Evolutionary conservation across 345 rosid species (phyloP), one percentile per base, ranked within the genome.

Genomic region (Salix purpurea): DNA sequence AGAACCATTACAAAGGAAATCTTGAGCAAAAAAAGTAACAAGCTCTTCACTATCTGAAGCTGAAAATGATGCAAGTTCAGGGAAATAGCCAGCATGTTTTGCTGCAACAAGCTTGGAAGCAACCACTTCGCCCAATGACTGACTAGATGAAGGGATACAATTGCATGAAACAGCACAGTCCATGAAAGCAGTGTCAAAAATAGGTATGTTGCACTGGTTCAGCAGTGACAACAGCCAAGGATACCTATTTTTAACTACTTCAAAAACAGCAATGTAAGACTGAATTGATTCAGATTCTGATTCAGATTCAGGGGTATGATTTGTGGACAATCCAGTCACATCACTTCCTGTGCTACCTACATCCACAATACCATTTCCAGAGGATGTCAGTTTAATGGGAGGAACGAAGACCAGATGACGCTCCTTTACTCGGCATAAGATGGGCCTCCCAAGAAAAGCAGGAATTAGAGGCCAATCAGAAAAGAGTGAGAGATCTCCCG

Each of bases 391-490:
- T 66, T 74, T 78, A 74, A 79, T 52, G 6, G 82, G 82, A 21
- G 98, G 93, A 86, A 92, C 74, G 68, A 94, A 91, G 69, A 91
- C 87, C 75, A 94, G 86, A 78, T 86, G 91, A 69, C 86, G 80
- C 77, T 90, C 94, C 79, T 88, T 89, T 69, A 92, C 89, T 78
- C 98, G 94, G 83, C 98, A 94, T 68, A 94, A 83, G 71, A 92
- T 85, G 61, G 94, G 89, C 83, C 97, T 87, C 52, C 98, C 97
- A 79, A 92, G 96, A 84, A 92, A 91, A 67, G 96, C 96, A 88
- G 98, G 98, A 86, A 94, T 87, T 71, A 94, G 77, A 46, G 98
- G 98, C 98, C 98, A 94, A 76, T 94, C 96, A 24, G 90, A 86
- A 77, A 92, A 94, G 70, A 90, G 88, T 54, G 88, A 83, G 70